Percentiles rank a stretch among this genome's conserved stretches.
Evolutionary conservation across 1,139 yeast species (phyloP).

Genomic region (Arxiozyma bovina): DNA sequence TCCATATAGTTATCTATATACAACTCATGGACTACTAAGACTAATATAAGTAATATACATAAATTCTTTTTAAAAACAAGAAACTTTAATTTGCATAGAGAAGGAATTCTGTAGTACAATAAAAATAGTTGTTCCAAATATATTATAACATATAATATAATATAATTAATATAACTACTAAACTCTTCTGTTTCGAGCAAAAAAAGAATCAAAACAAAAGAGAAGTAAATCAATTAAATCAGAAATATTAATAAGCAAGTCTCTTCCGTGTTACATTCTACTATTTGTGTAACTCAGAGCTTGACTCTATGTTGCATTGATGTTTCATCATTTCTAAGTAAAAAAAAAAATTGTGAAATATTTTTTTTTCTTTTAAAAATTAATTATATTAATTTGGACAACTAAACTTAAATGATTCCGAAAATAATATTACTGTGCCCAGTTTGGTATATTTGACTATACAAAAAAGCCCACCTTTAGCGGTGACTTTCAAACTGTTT

Average conservation of each 20-base stretch:
- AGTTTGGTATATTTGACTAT: conserved; percentile 65
- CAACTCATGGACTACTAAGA: too few relatives aligned
- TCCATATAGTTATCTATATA: too few relatives aligned
- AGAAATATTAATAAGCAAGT: conserved; percentile 34
- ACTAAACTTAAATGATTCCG: neutral
- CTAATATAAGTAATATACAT: too few relatives aligned
- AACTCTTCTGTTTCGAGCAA: neutral
- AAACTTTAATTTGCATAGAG: neutral
- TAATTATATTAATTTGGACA: neutral
- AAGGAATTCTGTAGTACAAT: too few relatives aligned
- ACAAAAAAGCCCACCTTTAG: conserved; percentile 30
- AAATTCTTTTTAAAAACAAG: neutral
- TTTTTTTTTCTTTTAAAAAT: too few relatives aligned
- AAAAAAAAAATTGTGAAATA: too few relatives aligned
- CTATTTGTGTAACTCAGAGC: conserved; percentile 56
- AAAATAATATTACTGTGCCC: neutral
- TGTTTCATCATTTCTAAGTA: conserved; percentile 54
- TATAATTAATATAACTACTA: too few relatives aligned
- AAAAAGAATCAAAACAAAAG: neutral
- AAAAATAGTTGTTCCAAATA: neutral
- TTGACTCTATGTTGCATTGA: conserved; percentile 86
- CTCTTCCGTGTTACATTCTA: conserved; percentile 35
- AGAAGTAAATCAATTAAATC: conserved; percentile 6
- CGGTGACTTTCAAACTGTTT: conserved; percentile 25
- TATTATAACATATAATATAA: too few relatives aligned